Percentiles rank a stretch among this genome's conserved stretches.
Conservation (phyloP, 2,329 filamentous ascomycete genomes). For the Ceratocystiopsis sp. region DNA sequence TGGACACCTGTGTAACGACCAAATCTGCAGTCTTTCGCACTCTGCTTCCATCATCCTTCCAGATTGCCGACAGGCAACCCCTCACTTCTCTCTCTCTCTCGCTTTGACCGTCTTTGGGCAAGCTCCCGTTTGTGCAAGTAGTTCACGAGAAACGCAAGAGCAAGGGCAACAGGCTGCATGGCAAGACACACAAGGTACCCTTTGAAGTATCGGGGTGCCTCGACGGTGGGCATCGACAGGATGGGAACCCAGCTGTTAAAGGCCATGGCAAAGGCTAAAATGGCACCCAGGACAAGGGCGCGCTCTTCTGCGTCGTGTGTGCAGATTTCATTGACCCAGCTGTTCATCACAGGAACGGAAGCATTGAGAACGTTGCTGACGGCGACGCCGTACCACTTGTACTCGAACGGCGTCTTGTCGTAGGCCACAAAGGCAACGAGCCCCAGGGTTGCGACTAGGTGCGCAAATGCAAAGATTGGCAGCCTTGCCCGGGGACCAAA, state of each 20-base stretch:
- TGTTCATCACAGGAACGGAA: slow-evolving; percentile 8
- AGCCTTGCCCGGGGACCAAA: slow-evolving; percentile 1
- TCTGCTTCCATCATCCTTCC: too few relatives aligned
- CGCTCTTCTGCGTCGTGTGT: slow-evolving; percentile 23
- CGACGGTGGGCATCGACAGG: slow-evolving; percentile 15
- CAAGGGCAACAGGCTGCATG: slow-evolving; percentile 2
- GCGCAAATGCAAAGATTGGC: slow-evolving; percentile 2
- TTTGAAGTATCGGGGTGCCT: slow-evolving; percentile 14
- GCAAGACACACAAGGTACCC: slow-evolving; percentile 12
- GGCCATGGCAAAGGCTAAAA: slow-evolving; percentile 21
- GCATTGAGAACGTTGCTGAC: slow-evolving; percentile 6
- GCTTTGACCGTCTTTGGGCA: background rate
- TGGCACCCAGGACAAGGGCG: slow-evolving; percentile 23
- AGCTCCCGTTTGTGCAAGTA: slow-evolving; percentile 1
- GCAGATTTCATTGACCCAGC: slow-evolving; percentile 22
- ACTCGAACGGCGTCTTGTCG: slow-evolving; percentile 1
- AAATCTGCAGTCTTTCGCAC: too few relatives aligned
- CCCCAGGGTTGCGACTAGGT: slow-evolving; percentile 2
- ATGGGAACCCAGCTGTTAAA: slow-evolving; percentile 21
- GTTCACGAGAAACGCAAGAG: background rate
- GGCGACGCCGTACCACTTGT: slow-evolving; percentile 7
- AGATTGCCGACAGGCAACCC: too few relatives aligned
- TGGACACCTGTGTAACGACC: too few relatives aligned
- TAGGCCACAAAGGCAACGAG: slow-evolving; percentile 2
- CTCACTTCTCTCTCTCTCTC: too few relatives aligned